phyloP scores from a whole-genome alignment of 148 eudicot species.

The Vaccinium darrowii region DNA sequence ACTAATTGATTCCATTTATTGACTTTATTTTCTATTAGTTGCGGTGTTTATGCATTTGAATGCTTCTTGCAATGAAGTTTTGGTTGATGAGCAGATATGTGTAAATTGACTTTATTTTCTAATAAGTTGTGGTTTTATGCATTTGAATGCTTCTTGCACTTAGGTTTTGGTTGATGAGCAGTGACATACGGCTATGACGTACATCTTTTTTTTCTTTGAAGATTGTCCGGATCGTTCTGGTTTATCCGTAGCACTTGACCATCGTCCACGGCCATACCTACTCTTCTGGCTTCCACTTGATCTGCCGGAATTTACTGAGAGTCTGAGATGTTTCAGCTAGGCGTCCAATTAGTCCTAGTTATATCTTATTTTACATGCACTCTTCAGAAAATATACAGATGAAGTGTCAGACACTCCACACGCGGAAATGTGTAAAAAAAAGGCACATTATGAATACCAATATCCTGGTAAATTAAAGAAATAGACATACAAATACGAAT shows the following conservation, averaged over 20 bases:
- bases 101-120: neutral
- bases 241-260: too few relatives aligned
- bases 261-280: too few relatives aligned
- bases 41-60: neutral
- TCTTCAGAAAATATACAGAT: neutral
- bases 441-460: neutral
- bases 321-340: too few relatives aligned
- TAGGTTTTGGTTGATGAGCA: neutral
- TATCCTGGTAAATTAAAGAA: neutral
- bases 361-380: neutral
- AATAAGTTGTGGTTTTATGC: neutral
- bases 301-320: too few relatives aligned
- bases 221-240: neutral
- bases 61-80: neutral
- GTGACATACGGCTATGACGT: neutral
- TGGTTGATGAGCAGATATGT: neutral
- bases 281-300: too few relatives aligned
- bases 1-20: neutral
- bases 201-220: neutral
- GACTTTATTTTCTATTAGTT: neutral
- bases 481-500: neutral
- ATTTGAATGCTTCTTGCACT: slow-evolving; percentile 1
- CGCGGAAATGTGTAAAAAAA: neutral
- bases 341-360: neutral
- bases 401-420: neutral